Evolutionary conservation across 202 grass and related monocot species (phyloP).

Genomic region (Bolboschoenoplectus hybrid): DNA sequence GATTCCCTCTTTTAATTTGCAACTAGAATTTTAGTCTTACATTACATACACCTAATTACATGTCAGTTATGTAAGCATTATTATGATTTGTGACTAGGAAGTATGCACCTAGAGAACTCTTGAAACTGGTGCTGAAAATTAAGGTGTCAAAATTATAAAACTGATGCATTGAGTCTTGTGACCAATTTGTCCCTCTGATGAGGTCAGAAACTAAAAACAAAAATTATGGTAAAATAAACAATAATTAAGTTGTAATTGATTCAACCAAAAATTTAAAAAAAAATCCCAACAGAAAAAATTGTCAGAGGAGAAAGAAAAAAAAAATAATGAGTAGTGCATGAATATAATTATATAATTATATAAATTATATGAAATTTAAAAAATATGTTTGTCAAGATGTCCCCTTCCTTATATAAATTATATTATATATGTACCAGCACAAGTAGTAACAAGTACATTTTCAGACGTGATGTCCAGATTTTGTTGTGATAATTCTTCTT

Average conservation of each 20-base stretch:
- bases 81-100: not conserved
- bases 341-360: not conserved
- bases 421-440: not conserved
- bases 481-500: not conserved
- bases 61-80: not conserved
- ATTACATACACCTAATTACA: not conserved
- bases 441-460: not conserved
- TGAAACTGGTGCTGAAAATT: not conserved
- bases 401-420: no score
- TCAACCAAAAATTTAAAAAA: not conserved
- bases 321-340: not conserved
- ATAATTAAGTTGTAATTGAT: not conserved
- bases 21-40: not conserved
- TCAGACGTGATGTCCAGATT: not conserved
- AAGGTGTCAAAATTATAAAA: not conserved
- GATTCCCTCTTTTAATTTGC: conserved; percentile 16
- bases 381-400: no score
- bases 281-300: not conserved
- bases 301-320: not conserved
- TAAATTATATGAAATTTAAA: not conserved
- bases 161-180: not conserved
- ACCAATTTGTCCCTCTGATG: not conserved
- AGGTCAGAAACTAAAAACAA: not conserved
- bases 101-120: not conserved
- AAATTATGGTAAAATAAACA: no score